Evolutionary conservation across 495 filamentous ascomycete genomes (phyloP).

Genomic region (Filosporella fistucella): DNA sequence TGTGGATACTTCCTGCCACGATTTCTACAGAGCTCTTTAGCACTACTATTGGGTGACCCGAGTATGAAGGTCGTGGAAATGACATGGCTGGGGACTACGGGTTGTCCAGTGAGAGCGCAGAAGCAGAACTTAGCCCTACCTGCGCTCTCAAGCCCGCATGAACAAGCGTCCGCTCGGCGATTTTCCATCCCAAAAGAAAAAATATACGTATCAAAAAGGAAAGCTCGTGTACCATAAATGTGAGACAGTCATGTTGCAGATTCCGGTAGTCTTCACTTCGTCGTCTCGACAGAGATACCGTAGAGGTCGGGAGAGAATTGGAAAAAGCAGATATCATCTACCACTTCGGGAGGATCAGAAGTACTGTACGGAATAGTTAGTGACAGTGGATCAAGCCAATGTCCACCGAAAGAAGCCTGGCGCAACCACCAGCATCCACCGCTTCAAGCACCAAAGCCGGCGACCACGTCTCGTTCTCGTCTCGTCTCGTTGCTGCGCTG

Average conservation of each 20-base stretch:
- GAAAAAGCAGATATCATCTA: too few species aligned
- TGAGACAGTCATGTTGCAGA: too few species aligned
- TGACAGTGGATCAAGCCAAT: constrained; percentile 8
- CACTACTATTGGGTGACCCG: constrained; percentile 12
- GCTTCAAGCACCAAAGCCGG: neutral
- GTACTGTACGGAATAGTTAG: too few species aligned
- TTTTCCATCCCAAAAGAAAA: constrained; percentile 16
- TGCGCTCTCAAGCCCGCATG: constrained; percentile 7
- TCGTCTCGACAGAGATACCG: too few species aligned
- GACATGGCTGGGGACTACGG: constrained; percentile 8
- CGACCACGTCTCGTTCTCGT: constrained; percentile 5
- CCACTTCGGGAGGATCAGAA: too few species aligned
- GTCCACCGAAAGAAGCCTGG: constrained; percentile 4
- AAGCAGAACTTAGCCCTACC: constrained; percentile 16
- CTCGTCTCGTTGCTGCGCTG: too few species aligned
- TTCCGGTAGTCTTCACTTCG: too few species aligned
- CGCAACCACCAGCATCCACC: too few species aligned
- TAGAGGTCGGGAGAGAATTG: too few species aligned
- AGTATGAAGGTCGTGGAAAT: constrained; percentile 1
- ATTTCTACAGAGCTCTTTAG: constrained; percentile 1
- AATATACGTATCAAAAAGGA: too few species aligned
- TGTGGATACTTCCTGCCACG: constrained; percentile 4
- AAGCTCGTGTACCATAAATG: too few species aligned
- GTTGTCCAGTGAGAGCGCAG: constrained; percentile 12
- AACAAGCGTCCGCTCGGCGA: constrained; percentile 18